Conservation (phyloP, 352 stramenopile species). For the Globisporangium cylindrosporum region DNA sequence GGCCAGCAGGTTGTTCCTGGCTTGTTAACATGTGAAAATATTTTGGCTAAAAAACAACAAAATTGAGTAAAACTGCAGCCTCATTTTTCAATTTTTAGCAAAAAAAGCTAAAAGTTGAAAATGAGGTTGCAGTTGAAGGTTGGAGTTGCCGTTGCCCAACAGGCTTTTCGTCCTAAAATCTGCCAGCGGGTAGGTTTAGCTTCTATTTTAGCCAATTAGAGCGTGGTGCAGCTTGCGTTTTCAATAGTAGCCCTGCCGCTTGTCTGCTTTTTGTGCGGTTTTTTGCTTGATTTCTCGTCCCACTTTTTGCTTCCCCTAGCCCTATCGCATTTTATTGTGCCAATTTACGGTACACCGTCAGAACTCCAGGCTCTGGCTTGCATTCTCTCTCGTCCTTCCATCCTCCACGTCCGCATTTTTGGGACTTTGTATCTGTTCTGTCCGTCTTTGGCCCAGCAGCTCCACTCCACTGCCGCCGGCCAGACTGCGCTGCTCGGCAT, state of each 20-base stretch:
- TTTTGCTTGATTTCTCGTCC: slow-evolving; percentile 20
- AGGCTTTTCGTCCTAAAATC: too few species aligned
- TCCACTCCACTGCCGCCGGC: too few species aligned
- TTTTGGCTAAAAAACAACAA: too few species aligned
- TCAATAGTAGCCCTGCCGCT: slow-evolving; percentile 2
- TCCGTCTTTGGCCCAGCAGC: background rate
- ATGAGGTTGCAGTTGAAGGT: background rate
- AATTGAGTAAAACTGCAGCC: too few species aligned
- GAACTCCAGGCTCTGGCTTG: background rate
- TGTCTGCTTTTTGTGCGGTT: slow-evolving; percentile 13
- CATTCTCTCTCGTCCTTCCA: slow-evolving; percentile 9
- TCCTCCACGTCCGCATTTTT: slow-evolving; percentile 5
- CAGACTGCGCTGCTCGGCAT: slow-evolving; percentile 1
- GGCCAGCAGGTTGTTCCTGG: background rate
- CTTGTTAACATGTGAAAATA: background rate
- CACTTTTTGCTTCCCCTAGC: background rate
- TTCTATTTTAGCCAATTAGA: background rate
- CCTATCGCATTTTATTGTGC: background rate
- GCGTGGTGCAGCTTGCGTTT: background rate
- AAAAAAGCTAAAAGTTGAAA: background rate
- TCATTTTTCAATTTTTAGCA: too few species aligned
- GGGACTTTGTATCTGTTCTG: too few species aligned
- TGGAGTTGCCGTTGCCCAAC: slow-evolving; percentile 10
- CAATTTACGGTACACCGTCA: background rate
- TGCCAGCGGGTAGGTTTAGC: background rate